Evolutionary conservation across 139 green algal species (phyloP).

Genomic region (Chlamydomonas asymmetrica): DNA sequence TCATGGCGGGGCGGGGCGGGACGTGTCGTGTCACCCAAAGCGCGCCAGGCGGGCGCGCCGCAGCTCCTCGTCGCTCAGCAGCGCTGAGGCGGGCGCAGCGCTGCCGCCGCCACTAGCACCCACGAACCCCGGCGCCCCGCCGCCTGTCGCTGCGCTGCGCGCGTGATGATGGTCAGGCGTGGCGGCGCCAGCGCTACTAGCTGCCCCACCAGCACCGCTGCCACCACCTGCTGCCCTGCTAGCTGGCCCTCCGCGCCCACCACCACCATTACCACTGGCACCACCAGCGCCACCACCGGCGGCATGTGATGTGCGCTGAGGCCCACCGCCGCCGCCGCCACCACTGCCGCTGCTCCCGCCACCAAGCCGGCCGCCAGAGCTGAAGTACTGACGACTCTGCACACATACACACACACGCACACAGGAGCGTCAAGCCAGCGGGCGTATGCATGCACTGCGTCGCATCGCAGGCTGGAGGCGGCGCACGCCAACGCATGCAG

Average conservation of each 20-base stretch:
- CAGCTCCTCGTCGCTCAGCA: slow-evolving; percentile 21
- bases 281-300: not conserved
- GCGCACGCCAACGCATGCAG: no score
- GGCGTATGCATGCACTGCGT: no score
- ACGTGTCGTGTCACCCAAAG: slow-evolving; percentile 17
- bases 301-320: not conserved
- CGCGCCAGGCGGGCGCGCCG: slow-evolving; percentile 6
- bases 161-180: not conserved
- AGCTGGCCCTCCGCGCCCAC: not conserved
- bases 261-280: not conserved
- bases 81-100: not conserved
- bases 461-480: no score
- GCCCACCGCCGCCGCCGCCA: no score
- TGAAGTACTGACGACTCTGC: no score
- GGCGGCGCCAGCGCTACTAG: not conserved
- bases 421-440: no score
- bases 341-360: slow-evolving; percentile 1
- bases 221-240: not conserved
- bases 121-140: no score
- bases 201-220: not conserved
- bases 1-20: no score
- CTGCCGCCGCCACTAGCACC: not conserved
- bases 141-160: not conserved
- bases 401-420: no score
- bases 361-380: not conserved